Percentiles rank a stretch among this genome's conserved stretches.
Conservation (phyloP, 352 stramenopile genomes). For the Pythium aquatile region DNA sequence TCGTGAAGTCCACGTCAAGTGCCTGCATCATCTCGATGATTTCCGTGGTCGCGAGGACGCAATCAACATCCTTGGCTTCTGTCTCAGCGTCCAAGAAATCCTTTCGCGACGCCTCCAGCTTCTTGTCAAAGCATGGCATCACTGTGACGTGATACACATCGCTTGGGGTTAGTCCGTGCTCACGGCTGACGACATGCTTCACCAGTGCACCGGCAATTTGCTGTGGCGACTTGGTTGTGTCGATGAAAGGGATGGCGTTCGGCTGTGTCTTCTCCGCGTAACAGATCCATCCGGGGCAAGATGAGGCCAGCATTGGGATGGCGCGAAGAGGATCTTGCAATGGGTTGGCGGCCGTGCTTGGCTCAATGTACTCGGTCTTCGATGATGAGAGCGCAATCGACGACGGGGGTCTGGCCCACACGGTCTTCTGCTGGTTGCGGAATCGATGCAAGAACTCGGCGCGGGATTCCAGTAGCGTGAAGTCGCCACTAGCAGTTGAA, state of each 20-base stretch:
- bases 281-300: conserved; percentile 97
- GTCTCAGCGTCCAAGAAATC: conserved; percentile 72
- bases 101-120: conserved; percentile 95
- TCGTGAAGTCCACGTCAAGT: conserved; percentile 59
- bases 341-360: conserved; percentile 43
- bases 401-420: conserved; percentile 61
- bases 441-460: conserved; percentile 88
- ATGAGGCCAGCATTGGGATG: conserved; percentile 94
- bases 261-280: conserved; percentile 97
- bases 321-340: conserved; percentile 62
- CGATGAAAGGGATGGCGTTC: conserved; percentile 94
- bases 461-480: conserved; percentile 92
- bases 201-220: conserved; percentile 90
- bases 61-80: conserved; percentile 91
- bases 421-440: conserved; percentile 72
- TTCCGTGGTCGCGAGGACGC: conserved; percentile 90
- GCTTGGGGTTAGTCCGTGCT: conserved; percentile 42
- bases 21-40: conserved; percentile 71
- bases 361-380: conserved; percentile 68
- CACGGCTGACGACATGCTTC: conserved; percentile 71
- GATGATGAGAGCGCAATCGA: conserved; percentile 66
- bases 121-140: conserved; percentile 99
- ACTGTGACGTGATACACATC: conserved; percentile 95
- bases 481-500: conserved; percentile 89
- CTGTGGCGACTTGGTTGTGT: conserved; percentile 94